These are phyloP conservation scores for Thraustotheca clavata DNA, from an alignment of 352 stramenopile species.

Conservation along the genomic window DNA sequence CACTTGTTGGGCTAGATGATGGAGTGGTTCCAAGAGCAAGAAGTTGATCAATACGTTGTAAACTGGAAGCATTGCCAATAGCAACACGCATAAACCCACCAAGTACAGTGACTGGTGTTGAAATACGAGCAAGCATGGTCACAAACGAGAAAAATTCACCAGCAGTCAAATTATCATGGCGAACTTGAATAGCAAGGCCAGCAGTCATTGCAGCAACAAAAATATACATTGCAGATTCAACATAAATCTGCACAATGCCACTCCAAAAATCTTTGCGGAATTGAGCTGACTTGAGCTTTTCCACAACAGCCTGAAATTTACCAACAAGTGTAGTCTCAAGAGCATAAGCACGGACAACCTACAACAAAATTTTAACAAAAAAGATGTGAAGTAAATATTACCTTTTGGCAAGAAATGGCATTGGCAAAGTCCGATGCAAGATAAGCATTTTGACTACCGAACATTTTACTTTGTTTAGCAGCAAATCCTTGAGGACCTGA, in stretches of 20 bases:
- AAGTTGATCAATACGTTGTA: conserved; percentile 20
- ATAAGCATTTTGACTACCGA: conserved; percentile 82
- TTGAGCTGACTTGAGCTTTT: conserved; percentile 62
- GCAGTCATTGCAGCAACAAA: conserved; percentile 19
- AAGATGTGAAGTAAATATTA: not conserved
- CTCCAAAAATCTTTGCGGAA: conserved; percentile 76
- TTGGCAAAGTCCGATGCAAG: conserved; percentile 84
- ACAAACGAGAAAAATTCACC: conserved; percentile 21
- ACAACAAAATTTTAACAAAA: not conserved
- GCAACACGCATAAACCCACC: conserved; percentile 22
- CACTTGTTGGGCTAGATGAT: not conserved
- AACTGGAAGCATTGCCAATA: conserved; percentile 19
- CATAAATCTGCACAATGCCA: conserved; percentile 21
- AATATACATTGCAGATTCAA: conserved; percentile 21
- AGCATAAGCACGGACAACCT: conserved; percentile 72
- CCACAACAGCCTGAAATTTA: conserved; percentile 60
- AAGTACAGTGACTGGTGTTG: conserved; percentile 16
- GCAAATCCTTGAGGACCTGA: conserved; percentile 81
- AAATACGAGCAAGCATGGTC: conserved; percentile 19
- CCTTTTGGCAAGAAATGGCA: conserved; percentile 71
- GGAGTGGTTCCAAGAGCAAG: not conserved
- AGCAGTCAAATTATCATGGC: conserved; percentile 10
- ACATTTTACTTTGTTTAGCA: conserved; percentile 74
- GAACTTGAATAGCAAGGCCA: conserved; percentile 20
- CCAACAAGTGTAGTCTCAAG: conserved; percentile 71